Evolutionary conservation across 495 filamentous ascomycete genomes (phyloP).

Genomic region (Neurospora sp.): DNA sequence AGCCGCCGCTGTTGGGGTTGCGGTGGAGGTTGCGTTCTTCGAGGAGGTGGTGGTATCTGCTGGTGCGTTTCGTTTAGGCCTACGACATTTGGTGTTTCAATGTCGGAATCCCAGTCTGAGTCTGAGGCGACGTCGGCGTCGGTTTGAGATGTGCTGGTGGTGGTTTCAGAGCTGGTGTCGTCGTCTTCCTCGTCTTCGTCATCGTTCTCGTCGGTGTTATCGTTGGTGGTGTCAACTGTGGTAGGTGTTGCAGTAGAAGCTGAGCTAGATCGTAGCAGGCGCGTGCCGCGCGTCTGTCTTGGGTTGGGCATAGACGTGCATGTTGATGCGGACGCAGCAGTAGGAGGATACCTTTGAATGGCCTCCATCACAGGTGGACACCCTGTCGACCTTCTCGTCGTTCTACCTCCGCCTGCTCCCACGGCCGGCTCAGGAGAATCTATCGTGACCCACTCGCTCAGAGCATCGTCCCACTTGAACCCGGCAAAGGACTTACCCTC

Average conservation of each 20-base stretch:
- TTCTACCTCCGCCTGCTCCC: neutral
- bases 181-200: neutral
- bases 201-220: neutral
- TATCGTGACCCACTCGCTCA: constrained; percentile 42
- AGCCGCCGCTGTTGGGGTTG: neutral
- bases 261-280: neutral
- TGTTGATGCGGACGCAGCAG: neutral
- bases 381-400: neutral
- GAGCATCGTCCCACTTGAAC: constrained; percentile 43
- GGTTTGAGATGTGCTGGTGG: neutral
- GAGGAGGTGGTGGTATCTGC: neutral
- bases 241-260: neutral
- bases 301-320: neutral
- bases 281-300: neutral
- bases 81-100: constrained; percentile 1
- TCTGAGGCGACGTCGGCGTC: neutral
- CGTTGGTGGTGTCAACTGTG: neutral
- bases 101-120: neutral
- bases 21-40: neutral
- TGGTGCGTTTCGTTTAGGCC: neutral
- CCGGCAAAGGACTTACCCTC: constrained; percentile 16
- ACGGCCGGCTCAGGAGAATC: constrained; percentile 15
- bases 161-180: neutral
- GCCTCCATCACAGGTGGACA: neutral
- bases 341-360: neutral